Evolutionary conservation across 306 rosid species (phyloP), one percentile per base, ranked within the genome.

Genomic region (Lagenaria siceraria): DNA sequence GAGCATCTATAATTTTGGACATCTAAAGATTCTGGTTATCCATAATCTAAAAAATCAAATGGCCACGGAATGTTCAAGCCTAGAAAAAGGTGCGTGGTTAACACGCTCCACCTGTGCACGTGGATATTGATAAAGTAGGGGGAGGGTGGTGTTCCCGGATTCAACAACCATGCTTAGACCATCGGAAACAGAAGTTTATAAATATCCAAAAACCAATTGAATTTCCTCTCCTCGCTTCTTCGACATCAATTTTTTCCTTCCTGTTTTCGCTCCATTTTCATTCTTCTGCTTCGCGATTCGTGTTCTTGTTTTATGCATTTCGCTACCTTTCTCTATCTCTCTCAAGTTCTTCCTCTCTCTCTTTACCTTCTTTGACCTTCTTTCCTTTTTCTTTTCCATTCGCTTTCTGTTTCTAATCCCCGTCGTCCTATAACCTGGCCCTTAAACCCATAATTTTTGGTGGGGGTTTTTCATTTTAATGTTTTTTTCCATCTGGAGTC

Each of bases 321-420:
- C 21, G 10, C 24, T 3, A 35, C 24, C 24, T 4, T 51, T 61
- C 52, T 18, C 24, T 13, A 14, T 33, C 69, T 35, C 70, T 63
- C 54, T 12, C 40, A 36, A 68, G 79, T 60, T 31, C 61, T 73
- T 73, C 48, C 11, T 33, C 65, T 15, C 51, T 17, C 24, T 46
- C 55, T 63, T 71, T 76, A 75, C 78, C 54, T 76, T 85, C 63
- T 80, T 76, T 79, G 79, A 46, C 40, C 79, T 64, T 35, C 72
- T 54, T 52, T 80, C 78, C 14, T 15, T 19, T 65, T 29, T n/a
- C n/a, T 29, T 29, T 65, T 80, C 61, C 70, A 52, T 74, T 55
- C 65, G 65, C 21, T 33, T 49, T 43, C n/a, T 73, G 12, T 25
- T 59, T 59, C 65, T 59, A 25, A 0, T 33, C 0, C 36, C 27